Percentiles rank a stretch among this genome's conserved stretches.
Conservation (phyloP, 345 rosid species). For the Psidium friedrichsthalianum region DNA sequence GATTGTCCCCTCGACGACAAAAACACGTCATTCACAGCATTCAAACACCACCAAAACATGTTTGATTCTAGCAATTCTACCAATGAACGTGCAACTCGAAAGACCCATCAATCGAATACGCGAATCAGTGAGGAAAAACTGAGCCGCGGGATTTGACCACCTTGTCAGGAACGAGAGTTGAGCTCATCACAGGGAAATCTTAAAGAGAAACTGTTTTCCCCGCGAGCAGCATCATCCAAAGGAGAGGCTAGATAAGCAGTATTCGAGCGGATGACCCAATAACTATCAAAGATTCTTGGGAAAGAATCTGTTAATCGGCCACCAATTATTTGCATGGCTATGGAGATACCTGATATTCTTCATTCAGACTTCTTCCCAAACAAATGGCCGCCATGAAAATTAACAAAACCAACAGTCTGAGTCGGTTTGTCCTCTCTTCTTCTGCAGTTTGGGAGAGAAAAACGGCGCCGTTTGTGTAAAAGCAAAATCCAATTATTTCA, state of each 20-base stretch:
- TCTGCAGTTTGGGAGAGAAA: not conserved
- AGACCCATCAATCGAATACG: not conserved
- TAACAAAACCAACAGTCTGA: too few species aligned
- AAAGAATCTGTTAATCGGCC: conserved; percentile 31
- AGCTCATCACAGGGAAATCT: not conserved
- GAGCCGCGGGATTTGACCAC: not conserved
- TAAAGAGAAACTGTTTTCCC: not conserved
- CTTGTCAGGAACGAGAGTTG: not conserved
- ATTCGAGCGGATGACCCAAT: not conserved
- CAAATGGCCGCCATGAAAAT: not conserved
- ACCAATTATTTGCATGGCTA: conserved; percentile 52
- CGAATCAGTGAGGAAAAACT: not conserved
- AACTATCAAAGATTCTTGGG: not conserved
- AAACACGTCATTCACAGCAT: not conserved
- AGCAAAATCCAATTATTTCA: not conserved
- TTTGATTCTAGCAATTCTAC: too few species aligned
- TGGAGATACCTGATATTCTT: conserved; percentile 1
- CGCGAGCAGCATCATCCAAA: not conserved
- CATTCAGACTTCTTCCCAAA: not conserved
- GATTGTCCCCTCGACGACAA: not conserved
- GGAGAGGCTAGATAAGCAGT: not conserved
- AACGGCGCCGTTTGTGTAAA: not conserved
- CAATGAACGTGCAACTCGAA: not conserved
- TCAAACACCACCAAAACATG: not conserved
- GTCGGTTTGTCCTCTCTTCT: not conserved